Base-by-base conservation (phyloP, 495 filamentous ascomycete genomes). In the Penicillium paxilli region DNA sequence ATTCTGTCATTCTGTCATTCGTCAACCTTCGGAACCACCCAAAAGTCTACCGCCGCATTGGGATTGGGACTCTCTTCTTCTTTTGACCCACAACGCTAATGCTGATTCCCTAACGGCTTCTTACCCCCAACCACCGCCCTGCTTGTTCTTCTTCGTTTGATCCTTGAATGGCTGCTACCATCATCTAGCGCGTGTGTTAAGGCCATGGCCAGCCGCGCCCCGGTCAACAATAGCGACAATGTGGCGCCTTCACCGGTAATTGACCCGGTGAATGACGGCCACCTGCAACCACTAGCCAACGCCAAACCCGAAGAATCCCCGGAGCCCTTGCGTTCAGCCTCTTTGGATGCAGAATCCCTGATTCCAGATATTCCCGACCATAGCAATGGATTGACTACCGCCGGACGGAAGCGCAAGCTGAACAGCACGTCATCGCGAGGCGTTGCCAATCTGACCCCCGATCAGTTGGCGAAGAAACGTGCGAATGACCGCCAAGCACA, bases 401-500 rank as follows among this genome's bases (percentile, higher is more conserved):
- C 62, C 44, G 70, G 72, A 41, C 75, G 75, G 48, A 80, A 78
- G 55, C 76, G 79, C 62, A 79, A 79, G 51, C 58, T 77, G 49
- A 76, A 73, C 49, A 75, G 68, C 57, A 69, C 73, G 8, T 85
- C 81, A n/a, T 80, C 83, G 22, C 76, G 87, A 51, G 86, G 86
- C 33, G 87, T 91, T 17, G 84, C 86, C 47, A 89, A 85, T 52
- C 80, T 91, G 55, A 88, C 85, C 11, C 82, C 83, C n/a, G 80
- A 84, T 21, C 87, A 91, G 64, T 75, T 89, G 44, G 85, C 81
- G 6, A 83, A 87, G 63, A 96, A 96, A 70, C 81, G 91, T 50
- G 90, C 89, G 63, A 95, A 95, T 69, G 91, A 96, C 65, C 83
- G 91, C 35, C 89, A 92, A 70, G 91, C 91, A 16, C 91, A 96